phyloP scores from a whole-genome alignment of 1,139 yeast species.

The Candida neerlandica region DNA sequence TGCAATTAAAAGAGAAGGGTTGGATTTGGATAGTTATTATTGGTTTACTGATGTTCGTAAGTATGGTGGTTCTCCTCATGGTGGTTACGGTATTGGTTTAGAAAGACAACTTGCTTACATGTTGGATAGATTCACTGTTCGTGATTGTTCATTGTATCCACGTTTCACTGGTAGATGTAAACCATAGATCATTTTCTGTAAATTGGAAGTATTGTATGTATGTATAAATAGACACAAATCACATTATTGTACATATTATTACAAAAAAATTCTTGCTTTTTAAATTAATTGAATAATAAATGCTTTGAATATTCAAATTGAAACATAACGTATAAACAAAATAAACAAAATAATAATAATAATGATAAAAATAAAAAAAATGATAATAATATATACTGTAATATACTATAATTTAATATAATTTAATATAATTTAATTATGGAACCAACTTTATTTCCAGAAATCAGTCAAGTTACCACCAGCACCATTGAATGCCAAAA shows the following conservation, averaged over 20 bases:
- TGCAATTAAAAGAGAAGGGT: constrained; percentile 91
- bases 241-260: too few relatives aligned
- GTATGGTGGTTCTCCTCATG: constrained; percentile 98
- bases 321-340: background rate
- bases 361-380: too few relatives aligned
- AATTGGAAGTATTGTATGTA: too few relatives aligned
- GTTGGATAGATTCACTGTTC: constrained; percentile 94
- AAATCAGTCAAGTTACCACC: constrained; percentile 75
- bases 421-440: background rate
- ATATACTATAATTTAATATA: background rate
- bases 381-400: too few relatives aligned
- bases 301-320: too few relatives aligned
- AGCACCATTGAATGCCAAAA: constrained; percentile 90
- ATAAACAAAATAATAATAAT: too few relatives aligned
- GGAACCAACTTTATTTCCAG: constrained; percentile 46
- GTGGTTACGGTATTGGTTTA: constrained; percentile 98
- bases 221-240: too few relatives aligned
- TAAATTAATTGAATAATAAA: too few relatives aligned
- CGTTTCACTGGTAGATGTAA: constrained; percentile 97
- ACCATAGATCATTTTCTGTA: constrained; percentile 53
- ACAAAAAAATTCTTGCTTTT: too few relatives aligned
- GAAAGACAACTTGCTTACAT: constrained; percentile 98
- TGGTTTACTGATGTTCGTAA: constrained; percentile 96
- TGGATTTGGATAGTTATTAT: constrained; percentile 78
- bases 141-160: constrained; percentile 97